Base-by-base conservation (phyloP, 768 basidiomycete species). In the Coprinellus aureogranulatus region DNA sequence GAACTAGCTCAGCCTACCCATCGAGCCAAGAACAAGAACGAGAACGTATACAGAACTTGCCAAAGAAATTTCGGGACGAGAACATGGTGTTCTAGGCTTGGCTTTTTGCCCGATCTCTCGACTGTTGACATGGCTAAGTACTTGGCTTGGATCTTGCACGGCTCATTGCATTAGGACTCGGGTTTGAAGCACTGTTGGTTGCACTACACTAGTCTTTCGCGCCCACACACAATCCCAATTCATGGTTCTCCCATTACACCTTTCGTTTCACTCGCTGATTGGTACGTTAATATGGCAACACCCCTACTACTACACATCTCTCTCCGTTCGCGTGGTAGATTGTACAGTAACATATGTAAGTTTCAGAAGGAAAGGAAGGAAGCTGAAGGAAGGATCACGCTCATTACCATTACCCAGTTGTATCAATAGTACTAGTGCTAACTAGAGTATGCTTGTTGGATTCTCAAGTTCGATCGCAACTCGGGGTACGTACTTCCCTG, bases 11-110 rank as follows among this genome's bases (percentile, higher is more conserved):
- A 51, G 16, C 47, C 16, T 51, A 18, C 30, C 30, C n/a, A 20
- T 12, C 20, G 16, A 28, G 39, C n/a, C 56, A 50, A 28, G 44
- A 41, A 12, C 34, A 50, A 25, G 44, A 41, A 12, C 34, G 42
- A 25, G 44, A 41, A 12, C 39, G 42, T 11, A 34, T 57, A 37
- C 26, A 50, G 26, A 57, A 41, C 25, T 37, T 57, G 14, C 56
- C 56, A 2, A 41, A 16, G 56, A 50, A 57, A 28, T 50, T 41
- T 18, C 40, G 56, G 49, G 56, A 51, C 20, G 45, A 49, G 11
- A 34, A 40, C 26, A n/a, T 31, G 10, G 28, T 22, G 12, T 37
- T 31, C 16, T 52, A 31, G 20, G 40, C 46, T 45, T 28, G 41
- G 6, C 23, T 22, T 30, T 42, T 45, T n/a, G n/a, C 22, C 23